Conservation (phyloP, 192 early-diverging fungal genomes). For the Spizellomyces punctatus region DNA sequence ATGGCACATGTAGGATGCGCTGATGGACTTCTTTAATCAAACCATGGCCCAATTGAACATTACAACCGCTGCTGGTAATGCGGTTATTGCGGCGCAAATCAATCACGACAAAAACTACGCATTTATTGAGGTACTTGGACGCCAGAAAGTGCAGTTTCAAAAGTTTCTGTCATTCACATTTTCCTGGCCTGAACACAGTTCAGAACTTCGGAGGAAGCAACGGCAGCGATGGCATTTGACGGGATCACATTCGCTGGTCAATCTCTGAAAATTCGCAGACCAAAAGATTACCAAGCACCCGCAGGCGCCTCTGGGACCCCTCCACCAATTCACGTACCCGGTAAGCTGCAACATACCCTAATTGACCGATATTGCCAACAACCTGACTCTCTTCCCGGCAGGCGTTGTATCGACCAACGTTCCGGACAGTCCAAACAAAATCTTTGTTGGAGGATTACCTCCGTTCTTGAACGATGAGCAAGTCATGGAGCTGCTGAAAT, state of each 20-base stretch:
- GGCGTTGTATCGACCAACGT: constrained; percentile 88
- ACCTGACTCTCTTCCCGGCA: background rate
- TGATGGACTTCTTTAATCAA: constrained; percentile 85
- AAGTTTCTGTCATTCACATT: background rate
- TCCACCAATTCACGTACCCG: constrained; percentile 66
- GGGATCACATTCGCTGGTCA: constrained; percentile 83
- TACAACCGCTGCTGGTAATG: constrained; percentile 66
- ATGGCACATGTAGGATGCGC: constrained; percentile 49
- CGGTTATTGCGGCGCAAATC: constrained; percentile 81
- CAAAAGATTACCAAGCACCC: constrained; percentile 85
- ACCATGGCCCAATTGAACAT: constrained; percentile 79
- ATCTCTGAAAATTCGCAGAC: constrained; percentile 87
- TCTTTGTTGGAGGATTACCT: constrained; percentile 93
- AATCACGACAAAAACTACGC: constrained; percentile 95
- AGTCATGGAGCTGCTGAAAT: constrained; percentile 87
- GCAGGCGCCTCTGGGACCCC: constrained; percentile 40
- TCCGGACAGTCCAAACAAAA: constrained; percentile 88
- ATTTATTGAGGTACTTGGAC: constrained; percentile 80
- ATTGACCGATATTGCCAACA: background rate
- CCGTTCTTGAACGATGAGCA: constrained; percentile 88
- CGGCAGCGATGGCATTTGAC: constrained; percentile 90
- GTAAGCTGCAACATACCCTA: constrained; percentile 8
- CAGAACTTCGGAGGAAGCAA: constrained; percentile 83
- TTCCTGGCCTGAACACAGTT: constrained; percentile 58
- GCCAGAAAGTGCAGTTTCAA: background rate